Evolutionary conservation across 495 filamentous ascomycete genomes (phyloP), one percentile per base, ranked within the genome.

Genomic region (Annulohypoxylon stygium): DNA sequence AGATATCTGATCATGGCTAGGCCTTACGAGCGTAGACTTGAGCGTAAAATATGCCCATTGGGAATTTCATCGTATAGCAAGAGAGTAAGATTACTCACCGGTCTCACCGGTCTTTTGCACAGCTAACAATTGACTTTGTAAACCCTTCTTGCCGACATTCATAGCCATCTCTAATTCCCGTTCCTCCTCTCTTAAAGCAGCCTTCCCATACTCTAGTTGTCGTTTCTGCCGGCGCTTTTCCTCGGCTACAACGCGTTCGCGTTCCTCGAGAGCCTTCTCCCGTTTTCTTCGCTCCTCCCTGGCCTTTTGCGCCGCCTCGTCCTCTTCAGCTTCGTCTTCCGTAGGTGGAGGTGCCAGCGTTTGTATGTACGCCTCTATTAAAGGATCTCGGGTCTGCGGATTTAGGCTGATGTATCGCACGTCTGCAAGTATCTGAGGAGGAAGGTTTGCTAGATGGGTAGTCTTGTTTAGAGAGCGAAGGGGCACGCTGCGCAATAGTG

Each of bases 391-490:
- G 11, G 86, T 82, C 30, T 88, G 84, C 0, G 89, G 79, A n/a
- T 91, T 84, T 8, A 97, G 83, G n/a, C 91, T 89, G 59, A 97
- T 91, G 74, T 91, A 98, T 55, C 93, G 89, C 16, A 97, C 76
- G 80, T 98, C 94, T 0, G 88, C 85, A 8, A 95, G 81, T 2
- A 99, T 79, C 20, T 85, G 76, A 1, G 89, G 74, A 2, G 97
- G 95, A 0, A 98, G 87, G 34, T 87, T 80, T 41, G 88, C 86
- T 0, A 88, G 71, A 10, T 86, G 87, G 1, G 92, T 90, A 2
- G 87, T 87, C 20, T 87, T 87, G 76, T 97, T 92, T 4, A 97
- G 84, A 4, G 82, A 70, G 45, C 87, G 85, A 8, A 91, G 76
- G 2, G 93, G 90, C 26, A 88, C 81, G 2, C 88, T 86, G 73